Evolutionary conservation across 2,329 filamentous ascomycete genomes (phyloP), one percentile per base, ranked within the genome.

Genomic region (Endoconidiophora laricicola): DNA sequence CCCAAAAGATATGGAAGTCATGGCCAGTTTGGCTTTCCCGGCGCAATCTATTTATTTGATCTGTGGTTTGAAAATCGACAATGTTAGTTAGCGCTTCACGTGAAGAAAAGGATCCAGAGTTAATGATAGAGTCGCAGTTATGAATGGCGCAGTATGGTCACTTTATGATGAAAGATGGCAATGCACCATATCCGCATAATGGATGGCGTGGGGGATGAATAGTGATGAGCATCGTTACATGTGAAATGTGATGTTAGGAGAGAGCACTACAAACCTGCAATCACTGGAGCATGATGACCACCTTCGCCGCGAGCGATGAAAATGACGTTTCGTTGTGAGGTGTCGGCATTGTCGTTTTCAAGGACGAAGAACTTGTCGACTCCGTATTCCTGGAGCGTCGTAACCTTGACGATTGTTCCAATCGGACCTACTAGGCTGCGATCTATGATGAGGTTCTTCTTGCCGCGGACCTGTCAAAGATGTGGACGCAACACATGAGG

Each of bases 321-420:
- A 57, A 98, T 77, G 55, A 98, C 79, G 71, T 95, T 98, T 61
- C 85, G 81, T 68, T 96, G 91, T 60, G 83, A 93, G 16, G 86
- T 84, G 65, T 96, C 90, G 64, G 87, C 81, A 66, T 98, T 96
- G 61, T 83, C 78, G 66, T 95, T 96, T 65, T 98, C 91, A 44
- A 98, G 72, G 61, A 95, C 83, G 70, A 96, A 98, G 57, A 95
- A 86, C 65, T 94, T 94, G 65, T 96, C 88, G 57, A 98, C 88
- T 26, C 93, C 93, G 68, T 96, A 95, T 61, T 98, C 91, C 62
- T 96, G 86, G 14, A 95, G 74, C 7, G 85, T 90, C 20, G 90
- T 90, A 61, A 95, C 94, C 64, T 95, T 95, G 67, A 94, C 86
- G 57, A 98, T 82, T 53, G 90, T 74, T 53, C 88, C 86, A 57